Base-by-base conservation (phyloP, 352 stramenopile species). In the Aphanomyces stellatus region DNA sequence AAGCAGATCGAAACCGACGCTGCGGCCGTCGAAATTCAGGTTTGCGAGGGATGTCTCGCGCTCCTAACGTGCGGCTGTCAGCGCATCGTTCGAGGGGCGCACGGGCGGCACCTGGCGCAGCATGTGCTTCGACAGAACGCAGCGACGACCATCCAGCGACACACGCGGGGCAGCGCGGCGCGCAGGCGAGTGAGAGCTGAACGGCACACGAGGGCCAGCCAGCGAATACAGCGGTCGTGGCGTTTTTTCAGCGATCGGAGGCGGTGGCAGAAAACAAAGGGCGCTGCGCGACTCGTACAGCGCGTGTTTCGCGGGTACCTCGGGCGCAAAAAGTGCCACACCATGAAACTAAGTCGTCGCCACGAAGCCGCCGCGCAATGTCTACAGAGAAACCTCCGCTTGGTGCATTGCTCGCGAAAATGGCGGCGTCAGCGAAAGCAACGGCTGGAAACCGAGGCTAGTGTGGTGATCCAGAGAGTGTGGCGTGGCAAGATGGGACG, bases 11-110 rank as follows among this genome's bases (percentile, higher is more conserved):
- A 90, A 60, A 31, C 17, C 0, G 3, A 70, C 5, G 79, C 78
- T 6, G 75, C 79, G 0, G 64, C 59, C 1, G 53, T 78, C 10
- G 72, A 78, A 13, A 62, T 87, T 27, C 82, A 90, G 42, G 60
- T 67, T 25, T 0, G 48, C 30, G 30, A 62, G 11, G 24, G 17
- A 25, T 42, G 24, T 6, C 10, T 0, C 15, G 37, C 19, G 22
- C 8, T 43, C 19, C 46, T 13, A 53, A 25, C 15, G 13, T n/a
- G 19, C 7, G 30, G 17, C 33, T 1, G 10, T 19, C 56, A 67
- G 65, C 73, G 80, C 6, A 35, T 74, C 3, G 68, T 51, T 19
- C 76, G 77, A 5, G 69, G 77, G 17, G 66, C 34, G 2, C 30
- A 76, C 0, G 73, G 68, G 7, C 61, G 62, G 34, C 22, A 31